phyloP scores from a whole-genome alignment of 2,329 filamentous ascomycete genomes.

The Trichoderma koningiopsis region DNA sequence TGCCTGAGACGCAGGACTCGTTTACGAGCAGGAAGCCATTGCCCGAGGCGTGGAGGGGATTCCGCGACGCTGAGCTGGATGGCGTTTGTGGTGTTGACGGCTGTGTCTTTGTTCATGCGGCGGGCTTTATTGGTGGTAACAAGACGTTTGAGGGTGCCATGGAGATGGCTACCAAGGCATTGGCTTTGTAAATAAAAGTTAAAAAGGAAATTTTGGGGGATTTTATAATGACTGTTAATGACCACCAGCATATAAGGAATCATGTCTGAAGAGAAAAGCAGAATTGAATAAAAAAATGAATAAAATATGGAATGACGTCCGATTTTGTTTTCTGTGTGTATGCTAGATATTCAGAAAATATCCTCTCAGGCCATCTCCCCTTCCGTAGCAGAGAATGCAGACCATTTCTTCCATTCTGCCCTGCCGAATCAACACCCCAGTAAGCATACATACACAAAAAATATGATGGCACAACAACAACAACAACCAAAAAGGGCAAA shows the following conservation, averaged over 20 bases:
- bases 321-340: not conserved
- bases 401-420: not conserved
- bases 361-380: not conserved
- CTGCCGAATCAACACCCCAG: not conserved
- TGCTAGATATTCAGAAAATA: not conserved
- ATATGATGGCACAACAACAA: not conserved
- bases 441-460: not conserved
- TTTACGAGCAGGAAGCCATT: constrained; percentile 92
- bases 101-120: constrained; percentile 89
- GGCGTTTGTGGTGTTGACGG: constrained; percentile 68
- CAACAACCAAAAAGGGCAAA: not conserved
- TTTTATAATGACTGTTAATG: not conserved
- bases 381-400: too few species aligned
- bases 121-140: constrained; percentile 95
- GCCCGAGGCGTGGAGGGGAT: constrained; percentile 88
- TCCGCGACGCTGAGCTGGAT: constrained; percentile 83
- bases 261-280: too few species aligned
- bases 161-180: constrained; percentile 79
- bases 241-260: not conserved
- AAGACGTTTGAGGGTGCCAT: constrained; percentile 85
- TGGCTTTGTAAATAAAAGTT: constrained; percentile 43
- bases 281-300: not conserved
- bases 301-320: not conserved
- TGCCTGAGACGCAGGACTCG: constrained; percentile 80
- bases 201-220: not conserved